Evolutionary conservation across 306 rosid genomes (phyloP), one percentile per base, ranked within the genome.

Genomic region (Lathyrus aphaca): DNA sequence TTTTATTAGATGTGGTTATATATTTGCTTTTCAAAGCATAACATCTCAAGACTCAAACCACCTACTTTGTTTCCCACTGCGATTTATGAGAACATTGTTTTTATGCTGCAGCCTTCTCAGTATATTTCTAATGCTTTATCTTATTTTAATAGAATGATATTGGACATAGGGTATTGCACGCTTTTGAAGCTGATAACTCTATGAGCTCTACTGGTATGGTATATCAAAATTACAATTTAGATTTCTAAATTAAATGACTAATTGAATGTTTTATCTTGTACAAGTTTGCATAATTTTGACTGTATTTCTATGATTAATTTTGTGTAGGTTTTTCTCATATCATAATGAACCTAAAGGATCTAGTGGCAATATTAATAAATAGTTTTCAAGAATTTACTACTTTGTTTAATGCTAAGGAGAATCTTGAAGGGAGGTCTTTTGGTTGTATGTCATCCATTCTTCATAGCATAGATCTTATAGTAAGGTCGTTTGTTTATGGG

Each of bases 311-410:
- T 81, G 84, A 61, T 61, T 62, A 39, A 64, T 75, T 80, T 72
- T 80, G 55, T 71, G 71, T 69, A 94, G 98, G 87, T 27, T 55
- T 64, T 77, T 79, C 89, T 59, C 66, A 35, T 76, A 69, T 82
- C 76, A 61, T 84, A 64, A 74, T 79, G 62, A 90, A 81, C 53
- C 72, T 90, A 69, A 83, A 82, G 80, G 85, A 88, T 70, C 77
- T 91, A 21, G 77, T 91, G 67, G 92, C 89, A 61, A 75, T 83
- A 53, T 80, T 94, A 73, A 73, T 86, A 37, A 80, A 80, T 80
- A 87, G 82, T 87, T 87, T 90, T 83, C 88, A 72, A 77, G 98
- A 88, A 69, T 88, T 88, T 73, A 72, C 82, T 76, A 81, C 85
- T 2, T 64, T 23, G 29, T 61, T 76, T 80, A 84, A 78, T 55